Evolutionary conservation across 768 basidiomycete species (phyloP), one percentile per base, ranked within the genome.

Genomic region (Hysterangium stoloniferum): DNA sequence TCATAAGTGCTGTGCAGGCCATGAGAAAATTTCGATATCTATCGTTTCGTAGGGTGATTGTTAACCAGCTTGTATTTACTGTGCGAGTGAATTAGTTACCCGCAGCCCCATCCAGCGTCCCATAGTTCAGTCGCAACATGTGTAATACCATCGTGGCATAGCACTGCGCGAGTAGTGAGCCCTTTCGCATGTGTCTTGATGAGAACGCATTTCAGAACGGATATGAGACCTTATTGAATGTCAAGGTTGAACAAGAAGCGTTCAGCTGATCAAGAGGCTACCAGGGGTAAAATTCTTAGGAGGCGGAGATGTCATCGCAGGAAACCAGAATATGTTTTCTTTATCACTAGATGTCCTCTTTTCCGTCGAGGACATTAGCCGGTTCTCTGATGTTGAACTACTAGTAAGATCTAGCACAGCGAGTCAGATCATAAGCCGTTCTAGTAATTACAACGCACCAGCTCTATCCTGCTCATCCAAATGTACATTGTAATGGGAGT

Each of bases 1-100:
- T 74, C 75, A 86, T 80, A 19, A 92, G 73, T 4, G 78, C 74
- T 2, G 81, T 70, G 60, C 86, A 90, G 7, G 76, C 70, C 82
- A 92, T 91, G 56, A 87, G 57, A 57, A 84, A 91, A 61, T 89
- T 91, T 19, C 86, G 82, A 60, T 92, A 90, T 22, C 88, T 91
- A 52, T 6, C 44, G 9, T 37, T 31, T 15, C 8, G 4, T 20
- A 24, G 13, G 20, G 20, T 35, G 46, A 55, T 46, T 29, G 20
- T 17, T 45, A 15, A 25, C n/a, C 40, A 49, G 56, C 32, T 29
- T 38, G 43, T 6, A 22, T 31, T n/a, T 36, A 32, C 27, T 49
- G 62, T 56, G 33, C 42, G 40, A 35, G 31, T n/a, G 36, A 19
- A 12, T 15, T 47, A 44, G 74, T 52, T 59, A 76, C 84, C 83